Evolutionary conservation across 257 asterid genomes (phyloP).

Genomic region (Osmanthus fragrans): DNA sequence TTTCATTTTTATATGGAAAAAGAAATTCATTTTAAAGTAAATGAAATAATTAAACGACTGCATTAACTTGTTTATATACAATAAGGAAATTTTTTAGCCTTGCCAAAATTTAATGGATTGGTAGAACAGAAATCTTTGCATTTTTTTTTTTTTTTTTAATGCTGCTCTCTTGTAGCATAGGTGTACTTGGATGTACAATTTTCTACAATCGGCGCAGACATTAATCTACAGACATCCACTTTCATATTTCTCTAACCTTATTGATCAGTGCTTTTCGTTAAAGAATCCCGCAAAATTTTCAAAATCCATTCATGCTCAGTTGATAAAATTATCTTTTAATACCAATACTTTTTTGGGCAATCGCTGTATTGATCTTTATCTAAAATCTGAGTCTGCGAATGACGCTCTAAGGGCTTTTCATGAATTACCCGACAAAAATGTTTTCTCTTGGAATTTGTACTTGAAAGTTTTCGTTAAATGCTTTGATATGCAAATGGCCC

Average conservation of each 20-base stretch:
- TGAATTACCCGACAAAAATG: slow-evolving; percentile 45
- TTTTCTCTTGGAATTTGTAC: slow-evolving; percentile 65
- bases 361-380: slow-evolving; percentile 54
- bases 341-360: slow-evolving; percentile 50
- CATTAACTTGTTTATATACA: too few relatives aligned
- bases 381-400: slow-evolving; percentile 34
- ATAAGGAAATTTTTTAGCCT: too few relatives aligned
- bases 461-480: slow-evolving; percentile 30
- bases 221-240: slow-evolving; percentile 30
- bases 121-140: too few relatives aligned
- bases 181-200: slow-evolving; percentile 46
- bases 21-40: too few relatives aligned
- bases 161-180: background rate
- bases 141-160: too few relatives aligned
- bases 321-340: slow-evolving; percentile 51
- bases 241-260: slow-evolving; percentile 36
- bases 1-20: too few relatives aligned
- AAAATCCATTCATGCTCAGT: slow-evolving; percentile 54
- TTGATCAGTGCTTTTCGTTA: slow-evolving; percentile 35
- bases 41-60: too few relatives aligned
- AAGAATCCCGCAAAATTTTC: slow-evolving; percentile 38
- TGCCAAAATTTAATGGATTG: too few relatives aligned
- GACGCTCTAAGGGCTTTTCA: slow-evolving; percentile 53
- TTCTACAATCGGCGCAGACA: slow-evolving; percentile 36
- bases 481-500: slow-evolving; percentile 40